Evolutionary conservation across 2,329 filamentous ascomycete species (phyloP).

Genomic region (Pezicula radicicola): DNA sequence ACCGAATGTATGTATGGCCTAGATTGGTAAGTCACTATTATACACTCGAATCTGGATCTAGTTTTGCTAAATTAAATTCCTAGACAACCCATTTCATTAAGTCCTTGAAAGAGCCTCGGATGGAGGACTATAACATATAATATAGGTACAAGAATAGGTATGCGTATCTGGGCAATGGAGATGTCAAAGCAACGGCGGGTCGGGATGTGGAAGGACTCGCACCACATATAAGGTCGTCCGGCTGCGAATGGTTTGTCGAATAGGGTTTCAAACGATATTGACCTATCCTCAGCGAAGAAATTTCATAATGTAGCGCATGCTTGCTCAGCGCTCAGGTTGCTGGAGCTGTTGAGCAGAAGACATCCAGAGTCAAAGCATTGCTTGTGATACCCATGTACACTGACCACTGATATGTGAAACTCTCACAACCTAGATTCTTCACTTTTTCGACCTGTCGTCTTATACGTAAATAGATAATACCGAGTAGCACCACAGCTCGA

Average conservation of each 20-base stretch:
- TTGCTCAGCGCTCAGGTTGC: too few species aligned
- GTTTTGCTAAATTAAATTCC: neutral
- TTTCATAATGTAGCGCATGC: too few species aligned
- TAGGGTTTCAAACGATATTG: too few species aligned
- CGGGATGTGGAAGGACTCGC: conserved; percentile 36
- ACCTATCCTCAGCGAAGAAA: too few species aligned
- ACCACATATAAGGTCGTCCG: conserved; percentile 34
- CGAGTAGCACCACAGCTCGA: too few species aligned
- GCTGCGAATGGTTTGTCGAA: neutral
- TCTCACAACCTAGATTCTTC: too few species aligned
- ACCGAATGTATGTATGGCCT: conserved; percentile 43
- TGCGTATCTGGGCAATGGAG: conserved; percentile 35
- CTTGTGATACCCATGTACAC: too few species aligned
- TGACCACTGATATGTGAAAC: too few species aligned
- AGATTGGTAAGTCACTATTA: conserved; percentile 37
- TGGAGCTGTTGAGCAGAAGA: too few species aligned
- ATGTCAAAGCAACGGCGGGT: conserved; percentile 38
- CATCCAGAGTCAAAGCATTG: too few species aligned
- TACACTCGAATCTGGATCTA: conserved; percentile 26
- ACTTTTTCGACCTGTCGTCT: too few species aligned
- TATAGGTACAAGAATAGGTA: conserved; percentile 33
- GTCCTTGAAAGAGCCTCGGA: conserved; percentile 33
- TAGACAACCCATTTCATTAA: conserved; percentile 37
- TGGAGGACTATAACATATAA: conserved; percentile 37
- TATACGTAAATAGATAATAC: too few species aligned